Conservation (phyloP, 805 yeast species). For the Kodamaea kaohsiungensis region DNA sequence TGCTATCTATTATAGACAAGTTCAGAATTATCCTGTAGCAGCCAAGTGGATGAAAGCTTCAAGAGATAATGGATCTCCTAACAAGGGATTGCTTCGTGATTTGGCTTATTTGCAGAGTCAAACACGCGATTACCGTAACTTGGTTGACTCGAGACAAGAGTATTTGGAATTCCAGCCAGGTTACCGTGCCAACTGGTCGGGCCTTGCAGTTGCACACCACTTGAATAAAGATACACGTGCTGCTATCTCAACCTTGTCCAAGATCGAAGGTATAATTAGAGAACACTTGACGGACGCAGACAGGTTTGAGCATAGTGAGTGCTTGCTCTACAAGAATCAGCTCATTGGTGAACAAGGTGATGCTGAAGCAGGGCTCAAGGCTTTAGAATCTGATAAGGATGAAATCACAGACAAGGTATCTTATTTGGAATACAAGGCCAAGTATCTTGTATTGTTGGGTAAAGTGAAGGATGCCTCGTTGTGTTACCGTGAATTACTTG, state of each 20-base stretch:
- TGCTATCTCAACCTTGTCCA: constrained; percentile 70
- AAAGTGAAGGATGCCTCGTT: constrained; percentile 63
- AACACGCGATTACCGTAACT: constrained; percentile 65
- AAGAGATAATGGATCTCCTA: constrained; percentile 72
- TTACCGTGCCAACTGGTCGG: constrained; percentile 88
- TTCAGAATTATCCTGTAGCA: constrained; percentile 72
- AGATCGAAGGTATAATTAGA: constrained; percentile 73
- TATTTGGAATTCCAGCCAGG: constrained; percentile 77
- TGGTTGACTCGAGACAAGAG: constrained; percentile 62
- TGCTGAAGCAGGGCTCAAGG: constrained; percentile 60
- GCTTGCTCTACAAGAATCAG: constrained; percentile 69
- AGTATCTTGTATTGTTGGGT: constrained; percentile 59
- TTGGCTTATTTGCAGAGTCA: constrained; percentile 79
- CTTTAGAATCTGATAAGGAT: constrained; percentile 52
- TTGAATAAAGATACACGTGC: constrained; percentile 64
- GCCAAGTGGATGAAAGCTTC: constrained; percentile 77
- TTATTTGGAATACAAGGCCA: constrained; percentile 66
- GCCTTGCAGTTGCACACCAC: constrained; percentile 82
- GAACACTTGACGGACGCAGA: constrained; percentile 69
- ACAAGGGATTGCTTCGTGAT: constrained; percentile 79
- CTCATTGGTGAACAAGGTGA: constrained; percentile 66
- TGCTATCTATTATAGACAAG: constrained; percentile 77
- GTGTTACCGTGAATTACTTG: constrained; percentile 65
- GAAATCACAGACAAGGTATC: constrained; percentile 58
- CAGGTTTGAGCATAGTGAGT: constrained; percentile 77